Evolutionary conservation across 306 rosid species (phyloP), one percentile per base, ranked within the genome.

Genomic region (Herpetospermum pedunculosum): DNA sequence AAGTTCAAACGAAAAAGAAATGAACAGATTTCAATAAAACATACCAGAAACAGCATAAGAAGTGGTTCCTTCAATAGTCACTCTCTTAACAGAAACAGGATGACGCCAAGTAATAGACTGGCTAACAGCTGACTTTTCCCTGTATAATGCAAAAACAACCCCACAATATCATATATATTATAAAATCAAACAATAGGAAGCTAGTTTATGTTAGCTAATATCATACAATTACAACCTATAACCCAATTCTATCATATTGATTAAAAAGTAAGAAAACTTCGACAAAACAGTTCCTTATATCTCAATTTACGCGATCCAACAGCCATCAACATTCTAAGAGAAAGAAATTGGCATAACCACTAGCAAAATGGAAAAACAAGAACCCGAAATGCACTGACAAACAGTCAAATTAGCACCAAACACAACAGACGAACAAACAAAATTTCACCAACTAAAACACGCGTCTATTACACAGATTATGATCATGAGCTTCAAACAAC

Each of bases 81-180:
- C 89, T 83, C 63, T 75, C 76, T 86, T 93, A 28, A 80, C 98
- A 38, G 97, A 63, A 10, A 91, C 2, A 4, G 92, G 92, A 70
- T 81, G 91, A 18, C 29, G 84, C 96, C 94, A 91, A 9, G 92
- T 89, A 73, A 93, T 83, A 79, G 96, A 37, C 72, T 90, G 98
- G 80, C 98, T 91, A 41, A 85, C 90, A 10, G 90, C 93, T 29
- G 97, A 89, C 67, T 85, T 85, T 83, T 93, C 98, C 68, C 98
- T 91, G 89, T 46, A 79, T 57, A 3, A 48, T 60, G 38, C 67
- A 74, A 54, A 46, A 18, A 21, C 23, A 77, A 10, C 19, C 19
- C 34, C 60, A 18, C 52, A 35, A 37, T 6, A 12, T 54, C 35
- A 57, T 57, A 14, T 26, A 5, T 13, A 57, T n/a, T 34, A n/a